Base-by-base conservation (phyloP, 192 early-diverging fungal species). In the Entophlyctis luteolus region DNA sequence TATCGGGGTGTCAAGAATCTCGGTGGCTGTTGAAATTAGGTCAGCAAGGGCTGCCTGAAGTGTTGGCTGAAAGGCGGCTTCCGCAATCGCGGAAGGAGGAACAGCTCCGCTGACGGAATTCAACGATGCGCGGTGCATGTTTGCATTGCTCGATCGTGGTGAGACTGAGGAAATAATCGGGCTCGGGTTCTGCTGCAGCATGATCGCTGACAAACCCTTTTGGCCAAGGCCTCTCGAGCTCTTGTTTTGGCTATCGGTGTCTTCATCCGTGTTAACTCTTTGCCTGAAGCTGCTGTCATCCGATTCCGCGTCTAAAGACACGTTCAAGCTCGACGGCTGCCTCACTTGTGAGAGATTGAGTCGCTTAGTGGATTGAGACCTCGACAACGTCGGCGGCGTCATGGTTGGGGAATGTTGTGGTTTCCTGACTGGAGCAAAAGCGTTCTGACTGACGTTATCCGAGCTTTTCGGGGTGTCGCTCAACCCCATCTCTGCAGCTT, bases 1-100 rank as follows among this genome's bases (percentile, higher is more conserved):
- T 0, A 82, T 62, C 57, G 73, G 76, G 48, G 87, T 87, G 67
- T 93, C 90, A 12, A 93, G 74, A 48, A 92, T 86, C 10, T 78
- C 75, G 54, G 90, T 88, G 0, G 90, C 87, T n/a, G 87, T 67
- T 2, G 75, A 66, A 53, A 90, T 90, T 2, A 92, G 72, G 35
- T 90, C 87, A 22, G 78, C 82, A 2, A 92, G 53, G 0, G 88
- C 80, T 33, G 79, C 69, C 22, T 88, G 81, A 53, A 90, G 87
- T 16, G 63, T n/a, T n/a, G n/a, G n/a, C n/a, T n/a, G n/a, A n/a
- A n/a, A n/a, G n/a, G n/a, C n/a, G n/a, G n/a, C n/a, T n/a, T n/a
- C n/a, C n/a, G n/a, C n/a, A n/a, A n/a, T n/a, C n/a, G n/a, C n/a
- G n/a, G n/a, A n/a, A n/a, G n/a, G n/a, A n/a, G n/a, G n/a, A n/a